Evolutionary conservation across 257 asterid genomes (phyloP), one percentile per base, ranked within the genome.

Genomic region (Rubia yunnanensis): DNA sequence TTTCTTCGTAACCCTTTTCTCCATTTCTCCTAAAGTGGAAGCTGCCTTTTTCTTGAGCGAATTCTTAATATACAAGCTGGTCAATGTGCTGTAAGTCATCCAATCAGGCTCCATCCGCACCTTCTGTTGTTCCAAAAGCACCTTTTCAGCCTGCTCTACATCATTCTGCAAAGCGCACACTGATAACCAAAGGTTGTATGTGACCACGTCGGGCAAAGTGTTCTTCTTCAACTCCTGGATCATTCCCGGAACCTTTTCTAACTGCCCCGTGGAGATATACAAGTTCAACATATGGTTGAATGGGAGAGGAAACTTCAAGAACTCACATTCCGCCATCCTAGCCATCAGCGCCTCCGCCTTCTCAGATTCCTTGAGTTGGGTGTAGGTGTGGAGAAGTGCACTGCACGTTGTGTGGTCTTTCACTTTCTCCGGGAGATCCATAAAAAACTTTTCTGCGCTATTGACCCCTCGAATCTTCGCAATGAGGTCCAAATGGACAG

Each of bases 381-480:
- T 86, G 60, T 94, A 94, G 69, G 88, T 82, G 80, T 89, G 97
- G 70, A 94, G 96, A 81, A 94, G 99, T 46, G 97, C 82, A 68
- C 82, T 80, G 60, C 88, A 90, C 11, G 97, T 88, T 15, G 88
- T 73, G 26, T 87, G 80, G 68, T 83, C 92, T 75, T 80, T 84
- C 97, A 82, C 82, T 27, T 77, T 75, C 30, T 84, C 92, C 7
- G 97, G 96, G 61, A 92, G 88, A 64, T 92, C 99, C 64, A 67
- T 81, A 15, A 94, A 94, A 54, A 90, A 94, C 82, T 84, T 94
- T 35, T 88, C 97, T 0, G 99, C 97, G 10, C 95, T 90, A 49
- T 82, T 79, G 73, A 88, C 50, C 26, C 99, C 97, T 20, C 95
- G 90, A 34, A 94, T 74, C 78, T 94, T 94, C 2, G 95, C 89